Percentiles rank a stretch among this genome's conserved stretches.
Evolutionary conservation across 345 rosid species (phyloP).

Genomic region (Rhizophora apiculata): DNA sequence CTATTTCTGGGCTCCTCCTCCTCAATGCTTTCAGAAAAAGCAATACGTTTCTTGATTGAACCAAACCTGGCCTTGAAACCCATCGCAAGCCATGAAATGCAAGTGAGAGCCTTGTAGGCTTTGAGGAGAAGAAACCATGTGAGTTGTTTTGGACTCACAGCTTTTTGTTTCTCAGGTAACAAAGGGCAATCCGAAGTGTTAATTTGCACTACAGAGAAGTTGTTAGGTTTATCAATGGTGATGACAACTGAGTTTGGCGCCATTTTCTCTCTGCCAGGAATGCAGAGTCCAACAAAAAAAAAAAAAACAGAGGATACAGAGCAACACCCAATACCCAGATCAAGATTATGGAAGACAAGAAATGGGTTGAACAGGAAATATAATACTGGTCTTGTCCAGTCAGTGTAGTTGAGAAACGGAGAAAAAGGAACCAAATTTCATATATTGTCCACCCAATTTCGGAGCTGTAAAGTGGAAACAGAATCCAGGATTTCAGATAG

Average conservation of each 20-base stretch:
- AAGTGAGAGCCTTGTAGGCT: conserved; percentile 53
- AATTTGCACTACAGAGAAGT: conserved; percentile 55
- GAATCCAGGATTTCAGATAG: conserved; percentile 23
- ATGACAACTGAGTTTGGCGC: conserved; percentile 74
- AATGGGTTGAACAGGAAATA: conserved; percentile 15
- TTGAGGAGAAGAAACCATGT: conserved; percentile 76
- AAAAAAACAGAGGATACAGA: conserved; percentile 2
- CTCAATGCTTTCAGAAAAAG: conserved; percentile 29
- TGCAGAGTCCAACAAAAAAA: not conserved
- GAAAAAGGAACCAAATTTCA: not conserved
- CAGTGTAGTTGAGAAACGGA: conserved; percentile 7
- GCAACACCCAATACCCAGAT: conserved; percentile 23
- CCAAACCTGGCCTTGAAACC: conserved; percentile 33
- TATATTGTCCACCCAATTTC: conserved; percentile 4
- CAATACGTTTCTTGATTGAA: conserved; percentile 61
- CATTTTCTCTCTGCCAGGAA: conserved; percentile 36
- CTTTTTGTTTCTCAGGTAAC: conserved; percentile 65
- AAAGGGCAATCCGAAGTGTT: conserved; percentile 55
- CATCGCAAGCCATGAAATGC: conserved; percentile 54
- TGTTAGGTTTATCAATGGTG: conserved; percentile 75
- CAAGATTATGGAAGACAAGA: conserved; percentile 11
- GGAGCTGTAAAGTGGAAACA: conserved; percentile 21
- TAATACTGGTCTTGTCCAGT: conserved; percentile 14
- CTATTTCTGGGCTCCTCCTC: conserved; percentile 58
- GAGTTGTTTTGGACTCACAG: conserved; percentile 66